Base-by-base conservation (phyloP, 2,329 filamentous ascomycete genomes). In the Periglandula ipomoeae region DNA sequence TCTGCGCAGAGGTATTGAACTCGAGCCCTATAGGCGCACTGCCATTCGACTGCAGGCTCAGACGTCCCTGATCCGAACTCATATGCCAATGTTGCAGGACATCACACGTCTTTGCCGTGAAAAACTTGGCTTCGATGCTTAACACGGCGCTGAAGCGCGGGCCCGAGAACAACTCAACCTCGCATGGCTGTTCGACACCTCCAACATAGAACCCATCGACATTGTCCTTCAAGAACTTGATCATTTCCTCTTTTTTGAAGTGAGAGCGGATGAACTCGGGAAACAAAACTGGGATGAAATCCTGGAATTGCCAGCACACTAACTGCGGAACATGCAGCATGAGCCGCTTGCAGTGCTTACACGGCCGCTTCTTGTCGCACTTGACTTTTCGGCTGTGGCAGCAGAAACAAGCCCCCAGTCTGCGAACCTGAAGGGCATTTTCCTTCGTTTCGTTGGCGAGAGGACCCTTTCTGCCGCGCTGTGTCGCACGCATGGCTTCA, bases 351-450 rank as follows among this genome's bases (percentile, higher is more conserved):
- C 77, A 81, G 63, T 73, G 78, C 59, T 71, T 71, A 62, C 77
- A 81, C 0, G 77, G 75, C 41, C 76, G 65, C 55, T 75, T 69
- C 53, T 71, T 71, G 58, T 78, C 75, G 53, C 77, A 80, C 59
- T 73, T 75, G 47, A 81, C 77, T 59, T 81, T 81, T 54, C 77
- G 74, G 50, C 72, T 74, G 56, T 77, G 75, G 56, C 77, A 81
- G 63, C 75, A 78, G 64, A 80, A 80, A 58, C 77, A 81, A 9
- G 77, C 77, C 5, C 77, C 76, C 4, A 69, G 60, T 27, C 75
- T 69, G 15, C 77, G 70, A 10, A 81, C 75, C 48, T 76, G 70
- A 2, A 79, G 65, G 1, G 77, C 77, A 41, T 68, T 73, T 59
- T 77, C 68, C 58, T 78, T 78, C 26, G 70, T 75, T n/a, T 74